phyloP scores from a whole-genome alignment of 345 rosid species.

The Raphanus sativus region DNA sequence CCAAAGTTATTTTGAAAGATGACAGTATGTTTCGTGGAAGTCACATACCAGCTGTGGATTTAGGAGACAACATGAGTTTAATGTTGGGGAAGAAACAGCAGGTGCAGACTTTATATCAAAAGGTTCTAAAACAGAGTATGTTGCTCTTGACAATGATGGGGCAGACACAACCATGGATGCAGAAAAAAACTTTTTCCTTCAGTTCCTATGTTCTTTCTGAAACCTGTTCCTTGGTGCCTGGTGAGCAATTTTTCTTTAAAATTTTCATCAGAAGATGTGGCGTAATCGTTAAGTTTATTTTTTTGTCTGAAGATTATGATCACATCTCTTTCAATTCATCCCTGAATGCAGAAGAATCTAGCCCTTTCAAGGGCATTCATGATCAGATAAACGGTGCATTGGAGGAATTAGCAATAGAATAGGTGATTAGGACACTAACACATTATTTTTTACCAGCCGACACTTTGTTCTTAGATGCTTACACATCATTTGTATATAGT shows the following conservation, averaged over 20 bases:
- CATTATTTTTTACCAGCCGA: neutral
- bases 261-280: neutral
- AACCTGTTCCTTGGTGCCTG: constrained; percentile 24
- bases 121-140: no score
- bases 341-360: constrained; percentile 11
- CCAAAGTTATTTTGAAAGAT: neutral
- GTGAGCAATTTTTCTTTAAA: constrained; percentile 14
- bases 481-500: neutral
- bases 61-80: neutral
- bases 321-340: neutral
- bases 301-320: neutral
- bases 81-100: neutral
- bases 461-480: neutral
- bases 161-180: neutral
- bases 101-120: neutral
- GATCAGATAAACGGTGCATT: neutral
- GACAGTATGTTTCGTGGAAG: neutral
- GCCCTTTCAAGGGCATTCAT: neutral
- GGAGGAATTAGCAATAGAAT: neutral
- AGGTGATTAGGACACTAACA: neutral
- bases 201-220: neutral
- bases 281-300: neutral
- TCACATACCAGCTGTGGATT: neutral
- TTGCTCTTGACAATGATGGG: neutral
- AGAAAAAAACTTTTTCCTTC: neutral